Evolutionary conservation across 306 rosid genomes (phyloP).

Genomic region (Prunus dulcis): DNA sequence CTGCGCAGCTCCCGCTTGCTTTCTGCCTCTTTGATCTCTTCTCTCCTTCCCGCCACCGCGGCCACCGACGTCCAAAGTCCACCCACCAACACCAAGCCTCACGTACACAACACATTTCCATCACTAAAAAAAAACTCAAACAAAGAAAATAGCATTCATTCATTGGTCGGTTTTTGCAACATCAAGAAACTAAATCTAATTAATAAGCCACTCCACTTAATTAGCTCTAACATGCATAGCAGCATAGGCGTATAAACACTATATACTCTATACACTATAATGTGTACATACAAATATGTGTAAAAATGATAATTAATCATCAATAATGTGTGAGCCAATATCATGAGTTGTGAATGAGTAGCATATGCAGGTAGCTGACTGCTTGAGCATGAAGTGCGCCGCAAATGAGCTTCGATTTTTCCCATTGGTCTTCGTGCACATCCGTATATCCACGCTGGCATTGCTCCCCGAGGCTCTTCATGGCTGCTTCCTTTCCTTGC

Average conservation of each 20-base stretch:
- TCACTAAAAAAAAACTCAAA: too few species aligned
- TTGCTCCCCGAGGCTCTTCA: neutral
- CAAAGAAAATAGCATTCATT: neutral
- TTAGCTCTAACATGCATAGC: neutral
- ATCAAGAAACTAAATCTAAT: neutral
- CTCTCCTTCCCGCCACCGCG: slow-evolving; percentile 13
- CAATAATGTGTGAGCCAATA: neutral
- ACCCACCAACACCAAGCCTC: neutral
- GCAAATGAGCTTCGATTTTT: slow-evolving; percentile 22
- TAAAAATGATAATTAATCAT: neutral
- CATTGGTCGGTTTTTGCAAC: neutral
- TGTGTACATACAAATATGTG: neutral
- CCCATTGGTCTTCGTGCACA: slow-evolving; percentile 1
- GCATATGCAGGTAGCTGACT: slow-evolving; percentile 19
- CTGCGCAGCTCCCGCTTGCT: slow-evolving; percentile 55
- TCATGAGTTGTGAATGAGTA: neutral
- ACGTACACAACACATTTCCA: neutral
- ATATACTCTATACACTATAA: neutral
- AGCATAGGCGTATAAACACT: neutral
- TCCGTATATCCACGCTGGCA: slow-evolving; percentile 8
- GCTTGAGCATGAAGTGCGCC: slow-evolving; percentile 36
- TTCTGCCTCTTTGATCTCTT: slow-evolving; percentile 18
- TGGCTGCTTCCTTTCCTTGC: neutral
- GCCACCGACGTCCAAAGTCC: slow-evolving; percentile 41
- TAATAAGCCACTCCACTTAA: neutral